Percentiles rank a stretch among this genome's conserved stretches.
These are phyloP conservation scores for Colletotrichum theobromicola DNA, from an alignment of 2,329 filamentous ascomycete species.

Conservation along the genomic window DNA sequence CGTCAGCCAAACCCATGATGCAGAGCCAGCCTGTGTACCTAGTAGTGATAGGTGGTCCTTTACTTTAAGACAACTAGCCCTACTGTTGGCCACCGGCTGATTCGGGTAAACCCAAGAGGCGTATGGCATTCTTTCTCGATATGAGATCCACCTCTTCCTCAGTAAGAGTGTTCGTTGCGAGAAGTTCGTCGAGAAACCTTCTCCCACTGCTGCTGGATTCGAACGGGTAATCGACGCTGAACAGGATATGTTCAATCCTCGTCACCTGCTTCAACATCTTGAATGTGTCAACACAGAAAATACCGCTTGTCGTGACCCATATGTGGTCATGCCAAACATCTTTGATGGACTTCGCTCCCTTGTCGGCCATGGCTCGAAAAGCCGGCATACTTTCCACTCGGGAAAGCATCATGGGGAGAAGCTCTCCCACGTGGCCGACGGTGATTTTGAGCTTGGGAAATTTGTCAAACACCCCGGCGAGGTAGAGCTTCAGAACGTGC, in stretches of 20 bases:
- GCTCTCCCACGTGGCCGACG: background rate
- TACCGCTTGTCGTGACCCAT: background rate
- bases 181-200: rapidly evolving
- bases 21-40: rapidly evolving
- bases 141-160: background rate
- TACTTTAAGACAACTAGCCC: rapidly evolving
- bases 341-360: background rate
- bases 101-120: rapidly evolving
- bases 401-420: background rate
- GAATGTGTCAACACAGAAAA: background rate
- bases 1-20: rapidly evolving
- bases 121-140: rapidly evolving
- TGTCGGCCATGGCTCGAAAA: background rate
- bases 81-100: background rate
- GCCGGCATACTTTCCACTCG: background rate
- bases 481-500: background rate
- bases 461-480: background rate
- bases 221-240: background rate
- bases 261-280: background rate
- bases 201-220: rapidly evolving
- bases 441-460: background rate
- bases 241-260: rapidly evolving
- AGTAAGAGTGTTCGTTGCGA: background rate
- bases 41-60: rapidly evolving
- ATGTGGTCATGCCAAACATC: background rate